Evolutionary conservation across 352 stramenopile genomes (phyloP), one percentile per base, ranked within the genome.

Genomic region (Peronospora destructor): DNA sequence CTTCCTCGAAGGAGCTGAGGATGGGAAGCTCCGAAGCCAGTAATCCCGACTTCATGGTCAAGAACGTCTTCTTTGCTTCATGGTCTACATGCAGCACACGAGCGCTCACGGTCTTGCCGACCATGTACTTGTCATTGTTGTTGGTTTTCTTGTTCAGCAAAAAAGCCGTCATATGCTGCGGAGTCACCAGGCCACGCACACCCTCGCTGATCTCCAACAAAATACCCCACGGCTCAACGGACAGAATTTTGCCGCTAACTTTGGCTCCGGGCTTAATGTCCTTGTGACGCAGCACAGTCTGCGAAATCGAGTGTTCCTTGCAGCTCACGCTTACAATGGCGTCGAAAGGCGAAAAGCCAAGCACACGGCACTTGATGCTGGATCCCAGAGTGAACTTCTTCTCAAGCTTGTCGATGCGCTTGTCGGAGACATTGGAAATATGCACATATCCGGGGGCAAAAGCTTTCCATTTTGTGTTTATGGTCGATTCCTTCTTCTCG

Each of bases 31-130:
- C 71, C 23, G 95, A 88, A 16, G 71, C 57, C 33, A 96, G 30
- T 16, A 96, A 64, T 8, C 68, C 68, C 56, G 87, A 76, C 73
- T 95, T 96, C 75, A 93, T 89, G 16, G 90, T 95, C 49, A 98
- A 45, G 28, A 80, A 85, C 13, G 80, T 92, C 72, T 97, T 97
- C 68, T 97, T 98, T 14, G 80, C 66, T 10, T 91, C 93, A 7
- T 94, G 28, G 28, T 95, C 82, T 9, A 94, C 75, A 16, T 84
- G 70, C 34, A 94, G 64, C 42, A 96, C 86, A 16, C 85, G 83
- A n/a, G 72, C 82, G 5, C 71, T 76, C n/a, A 87, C 69, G 8
- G 56, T 56, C 58, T 91, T 87, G 45, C 85, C 85, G 8, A 87
- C 64, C 43, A 82, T 76, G 64, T 81, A 95, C 61, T 91, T 90